Base-by-base conservation (phyloP, 441 rosid species). In the Adansonia gregorii region DNA sequence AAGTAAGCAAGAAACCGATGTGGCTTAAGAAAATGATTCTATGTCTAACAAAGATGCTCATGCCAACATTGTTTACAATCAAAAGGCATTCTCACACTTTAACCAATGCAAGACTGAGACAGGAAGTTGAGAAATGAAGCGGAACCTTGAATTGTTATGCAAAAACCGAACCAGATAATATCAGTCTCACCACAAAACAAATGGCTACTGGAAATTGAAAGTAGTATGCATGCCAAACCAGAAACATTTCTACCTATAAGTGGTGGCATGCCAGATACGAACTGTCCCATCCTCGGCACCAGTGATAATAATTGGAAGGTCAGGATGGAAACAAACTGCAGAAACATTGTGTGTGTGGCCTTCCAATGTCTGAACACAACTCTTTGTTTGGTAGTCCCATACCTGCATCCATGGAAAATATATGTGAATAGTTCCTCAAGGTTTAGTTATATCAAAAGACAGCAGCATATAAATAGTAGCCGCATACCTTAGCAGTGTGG, bases 401-500 rank as follows among this genome's bases (percentile, higher is more conserved):
- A 90, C 90, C 97, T 90, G 73, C 24, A 41, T 43, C 19, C 76
- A 70, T 72, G 64, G 71, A 73, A 78, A 48, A 65, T 69, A 80
- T 75, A 48, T 22, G 78, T 77, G 41, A 79, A 55, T 68, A 75
- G 55, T 8, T 56, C 58, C 72, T 68, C 68, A 73, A 78, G 48
- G 54, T 45, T 67, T 76, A 63, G 63, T n/a, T 56, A 52, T 58
- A 52, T 19, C n/a, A 49, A 70, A 74, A 78, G 59, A 51, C 46
- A 82, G 19, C 43, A 69, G 58, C 45, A 35, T 15, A 22, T 8
- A 54, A 58, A 46, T 48, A 7, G 27, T 73, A 11, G 85, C 77
- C 52, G 72, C 83, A 79, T 51, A 95, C 99, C 97, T 93, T 95
- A n/a, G 97, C 95, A 83, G 99, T 94, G 84, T 88, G 92, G 80